Conservation (phyloP, 805 yeast genomes). For the Wickerhamomyces bovis region DNA sequence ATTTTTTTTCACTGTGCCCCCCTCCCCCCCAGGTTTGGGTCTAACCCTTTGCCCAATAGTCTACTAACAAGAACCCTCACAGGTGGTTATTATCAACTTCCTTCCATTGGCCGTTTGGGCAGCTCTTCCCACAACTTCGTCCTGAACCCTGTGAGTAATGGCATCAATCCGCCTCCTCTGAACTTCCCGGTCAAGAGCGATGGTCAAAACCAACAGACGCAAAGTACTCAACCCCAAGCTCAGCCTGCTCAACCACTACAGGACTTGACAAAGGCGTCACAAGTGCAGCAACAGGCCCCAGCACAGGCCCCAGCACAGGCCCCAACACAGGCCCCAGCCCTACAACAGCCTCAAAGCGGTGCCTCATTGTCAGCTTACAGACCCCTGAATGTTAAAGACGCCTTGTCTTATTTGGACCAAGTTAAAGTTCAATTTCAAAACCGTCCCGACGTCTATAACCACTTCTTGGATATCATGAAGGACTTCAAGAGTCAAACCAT, state of each 20-base stretch:
- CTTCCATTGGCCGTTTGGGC: conserved; percentile 17
- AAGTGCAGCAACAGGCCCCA: conserved; percentile 9
- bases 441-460: conserved; percentile 94
- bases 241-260: conserved; percentile 8
- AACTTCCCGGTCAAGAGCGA: conserved; percentile 4
- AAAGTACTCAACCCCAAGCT: conserved; percentile 6
- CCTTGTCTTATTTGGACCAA: conserved; percentile 89
- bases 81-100: conserved; percentile 20
- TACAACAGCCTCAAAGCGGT: conserved; percentile 17
- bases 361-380: conserved; percentile 37
- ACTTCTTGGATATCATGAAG: conserved; percentile 95
- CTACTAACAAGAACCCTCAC: conserved; percentile 11
- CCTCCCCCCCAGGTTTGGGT: neutral
- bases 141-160: conserved; percentile 13
- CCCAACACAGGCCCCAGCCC: conserved; percentile 1
- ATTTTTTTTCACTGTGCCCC: neutral
- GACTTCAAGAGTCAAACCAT: conserved; percentile 94
- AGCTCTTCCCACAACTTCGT: conserved; percentile 14
- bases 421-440: conserved; percentile 88
- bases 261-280: conserved; percentile 4
- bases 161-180: conserved; percentile 11
- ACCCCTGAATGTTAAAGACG: conserved; percentile 93
- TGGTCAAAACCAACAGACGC: conserved; percentile 10
- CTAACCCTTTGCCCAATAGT: neutral
- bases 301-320: no score